Evolutionary conservation across 257 asterid species (phyloP), one percentile per base, ranked within the genome.

Genomic region (Solanum peruvianum): DNA sequence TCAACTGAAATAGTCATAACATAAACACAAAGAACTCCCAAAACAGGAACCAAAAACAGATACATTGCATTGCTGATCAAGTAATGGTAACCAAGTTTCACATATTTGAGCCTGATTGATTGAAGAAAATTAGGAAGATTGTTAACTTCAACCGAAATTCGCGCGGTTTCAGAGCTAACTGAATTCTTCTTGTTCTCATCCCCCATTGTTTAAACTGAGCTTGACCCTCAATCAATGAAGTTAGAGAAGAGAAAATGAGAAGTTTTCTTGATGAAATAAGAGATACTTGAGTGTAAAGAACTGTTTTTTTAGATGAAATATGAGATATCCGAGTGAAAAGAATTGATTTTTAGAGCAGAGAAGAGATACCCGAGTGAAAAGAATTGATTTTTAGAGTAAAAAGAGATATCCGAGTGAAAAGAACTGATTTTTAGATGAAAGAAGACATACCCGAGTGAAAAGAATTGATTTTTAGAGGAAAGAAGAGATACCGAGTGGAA

Each of bases 61-160:
- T 91, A 91, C 90, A 89, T 82, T 73, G 87, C 88, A 86, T 87
- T 83, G 73, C 87, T 88, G 33, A 89, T 84, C 73, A 88, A 83
- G 39, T 89, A 89, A 13, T 91, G 91, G 87, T 89, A 85, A 11
- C 93, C 93, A 10, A 91, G 91, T 85, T 91, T 91, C 80, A 91
- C 93, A 87, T 91, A 89, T 83, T 89, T 91, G 88, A 91, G 93
- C 69, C 78, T 91, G 13, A 91, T 89, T 70, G 93, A 91, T 6
- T 75, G 80, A 33, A 91, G 89, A 87, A 89, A 91, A 49, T 88
- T 91, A 0, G 93, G 92, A 52, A 89, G 92, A 39, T 73, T 41
- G 67, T 87, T 41, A 20, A 70, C 35, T 41, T 85, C 83, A 25
- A 85, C 85, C 11, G 66, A 35, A 13, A 81, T 13, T 82, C 25